Conservation (phyloP, 352 stramenopile species). For the Globisporangium irregulare region DNA sequence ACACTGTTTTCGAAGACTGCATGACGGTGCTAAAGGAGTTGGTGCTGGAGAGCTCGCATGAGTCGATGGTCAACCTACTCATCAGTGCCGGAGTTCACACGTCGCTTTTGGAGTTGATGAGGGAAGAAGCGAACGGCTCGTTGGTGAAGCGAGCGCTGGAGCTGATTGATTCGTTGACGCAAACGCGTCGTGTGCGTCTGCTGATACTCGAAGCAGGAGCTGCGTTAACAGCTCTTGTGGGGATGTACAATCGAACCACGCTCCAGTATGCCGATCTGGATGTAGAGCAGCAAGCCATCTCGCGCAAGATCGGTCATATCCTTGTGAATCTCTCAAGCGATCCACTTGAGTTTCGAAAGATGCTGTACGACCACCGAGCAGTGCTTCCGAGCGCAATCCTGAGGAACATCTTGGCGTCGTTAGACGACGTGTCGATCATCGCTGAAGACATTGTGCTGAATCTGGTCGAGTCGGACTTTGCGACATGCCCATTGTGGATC, state of each 20-base stretch:
- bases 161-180: slow-evolving; percentile 47
- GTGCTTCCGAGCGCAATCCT: slow-evolving; percentile 57
- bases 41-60: slow-evolving; percentile 53
- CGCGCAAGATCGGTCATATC: slow-evolving; percentile 46
- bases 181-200: slow-evolving; percentile 62
- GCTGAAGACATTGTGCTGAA: slow-evolving; percentile 75
- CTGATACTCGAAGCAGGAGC: slow-evolving; percentile 65
- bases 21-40: slow-evolving; percentile 62
- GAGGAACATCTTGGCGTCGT: slow-evolving; percentile 55
- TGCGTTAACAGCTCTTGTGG: slow-evolving; percentile 50
- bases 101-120: slow-evolving; percentile 61
- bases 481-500: slow-evolving; percentile 78
- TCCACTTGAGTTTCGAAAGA: slow-evolving; percentile 77
- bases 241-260: slow-evolving; percentile 48
- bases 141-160: slow-evolving; percentile 28
- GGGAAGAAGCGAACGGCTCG: slow-evolving; percentile 29
- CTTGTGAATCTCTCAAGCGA: slow-evolving; percentile 71
- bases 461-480: slow-evolving; percentile 78
- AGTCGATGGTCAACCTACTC: slow-evolving; percentile 60
- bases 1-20: slow-evolving; percentile 56
- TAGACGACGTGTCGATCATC: slow-evolving; percentile 45
- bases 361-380: slow-evolving; percentile 63
- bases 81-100: slow-evolving; percentile 70
- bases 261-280: slow-evolving; percentile 35
- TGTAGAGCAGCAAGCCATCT: slow-evolving; percentile 34